Evolutionary conservation across 73 alveolate species (phyloP).

Genomic region (Paramecium caudatum): DNA sequence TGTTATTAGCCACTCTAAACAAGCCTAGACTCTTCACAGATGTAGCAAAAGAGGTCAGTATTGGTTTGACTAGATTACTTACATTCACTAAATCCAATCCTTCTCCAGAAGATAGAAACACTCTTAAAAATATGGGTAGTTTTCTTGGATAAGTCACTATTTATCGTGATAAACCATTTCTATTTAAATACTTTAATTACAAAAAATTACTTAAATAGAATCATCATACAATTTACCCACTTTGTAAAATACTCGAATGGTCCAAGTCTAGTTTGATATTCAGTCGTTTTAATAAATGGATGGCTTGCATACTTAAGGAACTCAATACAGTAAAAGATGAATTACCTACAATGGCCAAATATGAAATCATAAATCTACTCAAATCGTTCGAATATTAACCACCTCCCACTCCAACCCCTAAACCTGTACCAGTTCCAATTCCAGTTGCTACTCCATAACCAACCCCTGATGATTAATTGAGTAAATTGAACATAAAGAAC

Average conservation of each 20-base stretch:
- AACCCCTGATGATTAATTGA: background rate
- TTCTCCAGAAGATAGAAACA: slow-evolving; percentile 76
- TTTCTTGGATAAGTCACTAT: slow-evolving; percentile 93
- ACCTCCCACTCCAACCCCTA: slow-evolving; percentile 38
- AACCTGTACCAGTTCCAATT: slow-evolving; percentile 26
- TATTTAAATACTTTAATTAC: slow-evolving; percentile 90
- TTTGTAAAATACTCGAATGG: slow-evolving; percentile 89
- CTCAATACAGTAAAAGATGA: background rate
- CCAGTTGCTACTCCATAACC: slow-evolving; percentile 19
- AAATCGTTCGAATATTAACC: slow-evolving; percentile 2
- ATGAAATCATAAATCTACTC: slow-evolving; percentile 38
- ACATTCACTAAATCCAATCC: background rate
- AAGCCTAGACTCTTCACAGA: slow-evolving; percentile 61
- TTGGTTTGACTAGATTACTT: slow-evolving; percentile 38
- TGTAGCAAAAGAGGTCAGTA: slow-evolving; percentile 51
- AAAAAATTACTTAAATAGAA: slow-evolving; percentile 89
- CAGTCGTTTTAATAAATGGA: slow-evolving; percentile 92
- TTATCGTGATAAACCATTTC: slow-evolving; percentile 90
- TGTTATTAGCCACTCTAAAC: slow-evolving; percentile 19
- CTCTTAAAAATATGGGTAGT: slow-evolving; percentile 85
- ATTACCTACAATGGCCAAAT: slow-evolving; percentile 20
- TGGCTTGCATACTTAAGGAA: slow-evolving; percentile 48
- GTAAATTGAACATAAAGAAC: background rate
- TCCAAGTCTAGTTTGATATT: slow-evolving; percentile 85
- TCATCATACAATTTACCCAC: slow-evolving; percentile 81